A percentile compares a stretch with the other conserved stretches of the same genome.
Evolutionary conservation across 2,329 filamentous ascomycete species (phyloP).

Genomic region (Myriosclerotinia scirpicola): DNA sequence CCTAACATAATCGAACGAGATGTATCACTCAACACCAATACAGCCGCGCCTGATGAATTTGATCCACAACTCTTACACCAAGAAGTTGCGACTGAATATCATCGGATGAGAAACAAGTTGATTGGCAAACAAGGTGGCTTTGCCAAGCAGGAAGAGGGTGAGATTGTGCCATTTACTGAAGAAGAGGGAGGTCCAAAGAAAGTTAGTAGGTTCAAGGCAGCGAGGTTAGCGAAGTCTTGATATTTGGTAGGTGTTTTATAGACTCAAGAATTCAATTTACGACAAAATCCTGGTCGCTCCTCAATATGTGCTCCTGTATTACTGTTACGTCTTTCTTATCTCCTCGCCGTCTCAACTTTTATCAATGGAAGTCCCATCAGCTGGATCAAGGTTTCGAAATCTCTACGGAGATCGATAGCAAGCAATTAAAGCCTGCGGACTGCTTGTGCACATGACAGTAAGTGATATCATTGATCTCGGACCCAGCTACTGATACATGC

Average conservation of each 20-base stretch:
- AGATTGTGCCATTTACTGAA: conserved; percentile 65
- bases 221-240: conserved; percentile 53
- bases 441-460: background rate
- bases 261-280: conserved; percentile 13
- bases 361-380: background rate
- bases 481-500: background rate
- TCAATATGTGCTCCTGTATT: background rate
- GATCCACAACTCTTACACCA: conserved; percentile 72
- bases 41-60: conserved; percentile 60
- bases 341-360: background rate
- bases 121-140: conserved; percentile 85
- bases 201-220: conserved; percentile 73
- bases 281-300: background rate
- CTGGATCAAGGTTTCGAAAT: background rate
- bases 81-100: conserved; percentile 80
- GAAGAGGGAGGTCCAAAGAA: conserved; percentile 61
- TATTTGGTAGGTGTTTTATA: conserved; percentile 15
- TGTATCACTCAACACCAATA: conserved; percentile 38
- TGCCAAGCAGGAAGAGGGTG: conserved; percentile 63
- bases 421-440: background rate
- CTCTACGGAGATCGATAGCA: background rate
- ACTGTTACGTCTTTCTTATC: background rate
- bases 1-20: conserved; percentile 58
- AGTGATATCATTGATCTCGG: background rate
- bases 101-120: conserved; percentile 77